phyloP scores from a whole-genome alignment of 1,284 basidiomycete genomes.

The Leccinum fuscescens region DNA sequence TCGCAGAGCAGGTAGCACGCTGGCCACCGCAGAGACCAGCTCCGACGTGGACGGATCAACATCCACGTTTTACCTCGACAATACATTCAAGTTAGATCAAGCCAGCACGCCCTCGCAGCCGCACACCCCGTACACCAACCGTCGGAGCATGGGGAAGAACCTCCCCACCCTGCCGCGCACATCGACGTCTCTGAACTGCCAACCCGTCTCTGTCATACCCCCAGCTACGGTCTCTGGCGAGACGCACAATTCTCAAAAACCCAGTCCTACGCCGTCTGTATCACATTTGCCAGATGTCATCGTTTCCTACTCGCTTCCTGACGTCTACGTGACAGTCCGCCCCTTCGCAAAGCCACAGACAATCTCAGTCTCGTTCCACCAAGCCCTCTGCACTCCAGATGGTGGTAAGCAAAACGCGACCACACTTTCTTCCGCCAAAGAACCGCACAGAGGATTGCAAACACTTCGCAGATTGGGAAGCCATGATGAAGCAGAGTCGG shows the following conservation, averaged over 20 bases:
- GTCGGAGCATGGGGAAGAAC: too few species aligned
- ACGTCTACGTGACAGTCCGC: background rate
- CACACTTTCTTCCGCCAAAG: constrained; percentile 86
- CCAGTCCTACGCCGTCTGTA: constrained; percentile 9
- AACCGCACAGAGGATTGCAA: constrained; percentile 74
- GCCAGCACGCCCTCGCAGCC: background rate
- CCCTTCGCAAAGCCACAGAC: constrained; percentile 38
- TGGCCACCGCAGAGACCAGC: constrained; percentile 25
- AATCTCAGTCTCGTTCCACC: constrained; percentile 49
- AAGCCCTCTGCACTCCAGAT: constrained; percentile 72
- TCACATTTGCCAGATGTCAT: constrained; percentile 11
- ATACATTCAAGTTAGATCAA: background rate
- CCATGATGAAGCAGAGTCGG: constrained; percentile 86
- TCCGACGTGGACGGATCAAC: constrained; percentile 44
- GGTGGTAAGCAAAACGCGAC: constrained; percentile 76
- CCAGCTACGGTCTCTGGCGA: background rate
- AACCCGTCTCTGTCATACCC: constrained; percentile 18
- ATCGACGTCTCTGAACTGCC: constrained; percentile 45
- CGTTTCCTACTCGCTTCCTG: constrained; percentile 11
- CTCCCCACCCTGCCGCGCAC: constrained; percentile 40
- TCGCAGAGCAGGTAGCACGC: constrained; percentile 45
- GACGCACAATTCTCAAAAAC: background rate
- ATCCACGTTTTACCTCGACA: constrained; percentile 55
- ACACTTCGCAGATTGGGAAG: constrained; percentile 86
- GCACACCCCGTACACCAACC: background rate